phyloP scores from a whole-genome alignment of 805 yeast species.

The Cyberlindnera japonica region DNA sequence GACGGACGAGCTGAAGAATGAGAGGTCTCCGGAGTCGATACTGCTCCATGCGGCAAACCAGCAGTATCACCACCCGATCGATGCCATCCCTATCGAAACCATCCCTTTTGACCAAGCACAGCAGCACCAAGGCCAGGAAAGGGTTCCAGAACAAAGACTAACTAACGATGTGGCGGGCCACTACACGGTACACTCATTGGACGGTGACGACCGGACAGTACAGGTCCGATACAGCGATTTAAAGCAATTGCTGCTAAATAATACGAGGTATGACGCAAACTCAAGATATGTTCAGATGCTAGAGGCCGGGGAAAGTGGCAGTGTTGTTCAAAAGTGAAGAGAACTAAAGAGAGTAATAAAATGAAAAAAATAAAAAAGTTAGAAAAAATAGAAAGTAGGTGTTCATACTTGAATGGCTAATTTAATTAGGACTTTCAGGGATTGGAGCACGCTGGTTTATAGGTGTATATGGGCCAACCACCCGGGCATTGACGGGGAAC shows the following conservation, averaged over 20 bases:
- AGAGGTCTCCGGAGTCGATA: slow-evolving; percentile 5
- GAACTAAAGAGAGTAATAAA: neutral
- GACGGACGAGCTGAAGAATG: slow-evolving; percentile 1
- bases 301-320: slow-evolving; percentile 1
- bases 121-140: neutral
- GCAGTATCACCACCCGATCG: too few species aligned
- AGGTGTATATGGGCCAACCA: too few species aligned
- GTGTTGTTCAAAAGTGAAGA: neutral
- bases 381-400: too few species aligned
- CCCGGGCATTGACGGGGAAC: too few species aligned
- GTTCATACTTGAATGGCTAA: too few species aligned
- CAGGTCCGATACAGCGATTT: slow-evolving; percentile 14
- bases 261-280: slow-evolving; percentile 3
- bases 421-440: too few species aligned
- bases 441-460: too few species aligned
- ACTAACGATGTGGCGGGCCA: slow-evolving; percentile 3
- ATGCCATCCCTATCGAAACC: too few species aligned
- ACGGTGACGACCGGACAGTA: slow-evolving; percentile 8
- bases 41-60: slow-evolving; percentile 6
- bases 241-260: slow-evolving; percentile 10
- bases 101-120: too few species aligned
- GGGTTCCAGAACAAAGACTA: neutral
- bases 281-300: slow-evolving; percentile 10
- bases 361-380: too few species aligned
- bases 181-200: slow-evolving; percentile 8